Percentiles rank a stretch among this genome's conserved stretches.
Evolutionary conservation across 495 filamentous ascomycete species (phyloP).

Genomic region (Haplographium delicatum): DNA sequence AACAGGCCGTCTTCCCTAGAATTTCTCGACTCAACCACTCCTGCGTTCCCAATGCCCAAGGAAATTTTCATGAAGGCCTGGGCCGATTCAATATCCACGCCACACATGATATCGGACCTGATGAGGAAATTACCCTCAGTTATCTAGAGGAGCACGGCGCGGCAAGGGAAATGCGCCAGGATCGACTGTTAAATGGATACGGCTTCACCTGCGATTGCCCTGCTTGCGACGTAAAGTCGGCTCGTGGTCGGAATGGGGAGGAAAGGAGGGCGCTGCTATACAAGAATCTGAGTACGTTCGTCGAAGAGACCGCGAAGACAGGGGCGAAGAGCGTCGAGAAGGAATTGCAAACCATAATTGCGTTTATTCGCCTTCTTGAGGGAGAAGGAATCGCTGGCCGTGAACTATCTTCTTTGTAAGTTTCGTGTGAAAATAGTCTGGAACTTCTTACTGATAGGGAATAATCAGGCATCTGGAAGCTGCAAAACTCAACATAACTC

Average conservation of each 20-base stretch:
- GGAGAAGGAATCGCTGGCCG: constrained; percentile 10
- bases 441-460: neutral
- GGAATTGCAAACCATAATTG: neutral
- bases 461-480: constrained; percentile 7
- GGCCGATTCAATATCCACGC: constrained; percentile 35
- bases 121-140: constrained; percentile 78
- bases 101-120: constrained; percentile 55
- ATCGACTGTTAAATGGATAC: constrained; percentile 4
- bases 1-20: constrained; percentile 10
- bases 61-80: constrained; percentile 9
- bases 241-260: neutral
- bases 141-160: constrained; percentile 39
- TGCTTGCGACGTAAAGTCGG: constrained; percentile 9
- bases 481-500: constrained; percentile 2
- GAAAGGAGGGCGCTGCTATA: constrained; percentile 1
- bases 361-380: constrained; percentile 6
- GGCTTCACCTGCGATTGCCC: constrained; percentile 17
- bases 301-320: neutral
- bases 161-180: neutral
- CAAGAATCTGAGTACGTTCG: neutral
- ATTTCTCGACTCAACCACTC: constrained; percentile 19
- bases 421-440: neutral
- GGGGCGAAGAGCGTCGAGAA: neutral
- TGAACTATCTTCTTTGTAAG: constrained; percentile 15
- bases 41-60: constrained; percentile 18